These are phyloP conservation scores for Camellia oleifera DNA, from an alignment of 179 eudicot species.

Conservation along the genomic window DNA sequence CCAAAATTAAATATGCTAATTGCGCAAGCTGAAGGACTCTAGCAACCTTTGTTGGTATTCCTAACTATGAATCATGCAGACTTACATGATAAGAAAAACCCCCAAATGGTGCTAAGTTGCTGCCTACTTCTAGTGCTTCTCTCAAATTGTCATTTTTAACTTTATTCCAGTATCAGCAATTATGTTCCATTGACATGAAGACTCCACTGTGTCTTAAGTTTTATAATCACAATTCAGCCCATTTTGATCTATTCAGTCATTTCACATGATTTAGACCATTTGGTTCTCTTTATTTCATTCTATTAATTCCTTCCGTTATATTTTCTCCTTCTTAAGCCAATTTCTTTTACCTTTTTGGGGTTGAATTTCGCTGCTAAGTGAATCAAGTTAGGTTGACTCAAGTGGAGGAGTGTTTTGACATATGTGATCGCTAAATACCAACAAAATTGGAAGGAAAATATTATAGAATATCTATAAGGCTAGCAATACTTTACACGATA, in stretches of 20 bases:
- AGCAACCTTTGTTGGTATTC: too few species aligned
- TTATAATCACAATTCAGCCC: not conserved
- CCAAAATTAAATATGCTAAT: not conserved
- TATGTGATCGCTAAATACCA: too few species aligned
- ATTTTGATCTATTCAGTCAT: not conserved
- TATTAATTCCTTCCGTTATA: not conserved
- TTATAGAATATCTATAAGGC: too few species aligned
- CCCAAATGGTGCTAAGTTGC: not conserved
- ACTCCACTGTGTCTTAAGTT: not conserved
- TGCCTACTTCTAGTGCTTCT: not conserved
- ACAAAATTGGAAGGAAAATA: too few species aligned
- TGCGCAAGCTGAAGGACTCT: not conserved
- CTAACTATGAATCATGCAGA: conserved; percentile 1
- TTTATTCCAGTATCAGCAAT: not conserved
- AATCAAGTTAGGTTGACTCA: too few species aligned
- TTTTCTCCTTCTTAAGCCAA: not conserved
- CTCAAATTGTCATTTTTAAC: not conserved
- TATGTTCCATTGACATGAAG: not conserved
- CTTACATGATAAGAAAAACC: not conserved
- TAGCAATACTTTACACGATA: too few species aligned
- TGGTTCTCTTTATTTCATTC: conserved; percentile 5
- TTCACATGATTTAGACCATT: not conserved
- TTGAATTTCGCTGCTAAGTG: not conserved
- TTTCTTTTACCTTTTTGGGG: not conserved
- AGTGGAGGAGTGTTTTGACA: too few species aligned